These are phyloP conservation scores for Ceratobasidium sp. DNA, from an alignment of 1,284 basidiomycete species.

Conservation along the genomic window DNA sequence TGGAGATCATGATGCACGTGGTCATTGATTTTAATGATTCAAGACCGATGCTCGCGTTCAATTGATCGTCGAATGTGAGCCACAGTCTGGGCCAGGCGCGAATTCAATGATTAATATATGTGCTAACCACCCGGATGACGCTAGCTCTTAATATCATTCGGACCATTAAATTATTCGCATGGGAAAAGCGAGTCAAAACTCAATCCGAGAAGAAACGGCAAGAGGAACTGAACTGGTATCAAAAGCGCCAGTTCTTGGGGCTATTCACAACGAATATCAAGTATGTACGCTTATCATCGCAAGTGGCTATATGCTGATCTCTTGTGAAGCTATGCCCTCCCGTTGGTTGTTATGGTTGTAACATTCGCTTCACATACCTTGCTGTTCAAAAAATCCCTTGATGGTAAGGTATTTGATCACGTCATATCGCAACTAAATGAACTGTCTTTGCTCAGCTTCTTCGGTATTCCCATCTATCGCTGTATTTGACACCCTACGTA, in stretches of 20 bases:
- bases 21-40: neutral
- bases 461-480: constrained; percentile 42
- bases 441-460: constrained; percentile 11
- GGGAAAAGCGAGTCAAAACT: constrained; percentile 24
- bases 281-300: constrained; percentile 1
- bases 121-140: neutral
- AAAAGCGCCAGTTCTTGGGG: constrained; percentile 18
- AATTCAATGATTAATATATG: neutral
- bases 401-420: constrained; percentile 1
- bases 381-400: neutral
- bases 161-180: constrained; percentile 40
- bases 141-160: constrained; percentile 28
- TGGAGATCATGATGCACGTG: neutral
- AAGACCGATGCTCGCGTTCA: constrained; percentile 39
- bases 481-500: constrained; percentile 39
- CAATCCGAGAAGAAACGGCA: constrained; percentile 6
- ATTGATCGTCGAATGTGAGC: constrained; percentile 31
- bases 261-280: constrained; percentile 26
- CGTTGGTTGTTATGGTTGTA: constrained; percentile 3
- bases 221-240: constrained; percentile 28
- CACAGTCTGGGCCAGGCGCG: neutral
- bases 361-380: constrained; percentile 14
- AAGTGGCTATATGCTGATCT: neutral
- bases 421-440: neutral
- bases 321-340: neutral